A percentile compares a stretch with the other conserved stretches of the same genome.
These are phyloP conservation scores for Bonia amplexicaulis DNA, from an alignment of 176 grass and related monocot species.

Conservation along the genomic window DNA sequence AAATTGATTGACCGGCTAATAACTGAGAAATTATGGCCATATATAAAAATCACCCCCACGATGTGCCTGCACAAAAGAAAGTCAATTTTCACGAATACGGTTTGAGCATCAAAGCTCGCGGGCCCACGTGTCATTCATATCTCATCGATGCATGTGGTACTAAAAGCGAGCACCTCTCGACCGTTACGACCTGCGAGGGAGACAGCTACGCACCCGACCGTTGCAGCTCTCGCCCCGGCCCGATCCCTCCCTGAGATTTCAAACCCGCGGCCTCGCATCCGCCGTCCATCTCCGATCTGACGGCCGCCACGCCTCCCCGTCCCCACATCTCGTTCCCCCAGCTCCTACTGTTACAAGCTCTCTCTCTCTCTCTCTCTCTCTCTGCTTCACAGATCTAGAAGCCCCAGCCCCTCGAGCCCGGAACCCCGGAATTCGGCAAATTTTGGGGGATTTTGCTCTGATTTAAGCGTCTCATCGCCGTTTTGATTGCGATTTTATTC, in stretches of 20 bases:
- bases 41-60: neutral
- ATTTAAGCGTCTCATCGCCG: neutral
- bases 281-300: slow-evolving; percentile 40
- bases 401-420: neutral
- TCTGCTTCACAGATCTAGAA: slow-evolving; percentile 22
- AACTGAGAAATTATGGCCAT: too few species aligned
- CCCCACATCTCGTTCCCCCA: neutral
- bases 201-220: slow-evolving; percentile 35
- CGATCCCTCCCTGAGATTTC: slow-evolving; percentile 38
- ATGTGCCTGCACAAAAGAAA: neutral
- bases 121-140: neutral
- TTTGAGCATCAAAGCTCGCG: too few species aligned
- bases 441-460: neutral
- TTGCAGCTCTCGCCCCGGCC: slow-evolving; percentile 18
- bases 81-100: neutral
- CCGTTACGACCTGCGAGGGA: slow-evolving; percentile 27
- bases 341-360: neutral
- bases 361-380: neutral
- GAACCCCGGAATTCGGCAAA: neutral
- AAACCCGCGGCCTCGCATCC: slow-evolving; percentile 23
- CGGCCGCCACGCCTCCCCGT: slow-evolving; percentile 1
- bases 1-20: too few species aligned
- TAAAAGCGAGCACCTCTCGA: neutral
- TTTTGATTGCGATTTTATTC: neutral
- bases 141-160: neutral